Percentiles rank a stretch among this genome's conserved stretches.
phyloP scores from a whole-genome alignment of 441 rosid species.

The Bocquillonia castaneifolia region DNA sequence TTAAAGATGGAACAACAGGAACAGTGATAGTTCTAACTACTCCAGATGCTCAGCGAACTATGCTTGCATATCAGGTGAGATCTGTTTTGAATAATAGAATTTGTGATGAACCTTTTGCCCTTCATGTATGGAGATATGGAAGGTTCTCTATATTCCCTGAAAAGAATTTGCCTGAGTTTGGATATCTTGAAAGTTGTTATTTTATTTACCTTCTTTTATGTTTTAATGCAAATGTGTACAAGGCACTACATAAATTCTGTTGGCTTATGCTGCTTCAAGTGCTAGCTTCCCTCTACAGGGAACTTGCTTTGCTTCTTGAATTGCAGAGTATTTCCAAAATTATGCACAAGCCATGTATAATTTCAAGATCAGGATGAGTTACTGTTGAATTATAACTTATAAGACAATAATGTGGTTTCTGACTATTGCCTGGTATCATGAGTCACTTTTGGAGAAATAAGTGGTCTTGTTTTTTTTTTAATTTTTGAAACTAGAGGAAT shows the following conservation, averaged over 20 bases:
- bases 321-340: neutral
- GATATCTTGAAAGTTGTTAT: neutral
- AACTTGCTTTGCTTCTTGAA: neutral
- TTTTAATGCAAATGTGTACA: neutral
- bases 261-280: neutral
- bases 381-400: neutral
- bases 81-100: neutral
- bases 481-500: neutral
- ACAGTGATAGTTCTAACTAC: slow-evolving; percentile 96
- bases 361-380: neutral
- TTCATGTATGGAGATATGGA: slow-evolving; percentile 7
- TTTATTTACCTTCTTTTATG: neutral
- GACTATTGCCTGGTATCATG: neutral
- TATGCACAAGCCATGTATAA: neutral
- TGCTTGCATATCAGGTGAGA: slow-evolving; percentile 90
- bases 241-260: neutral
- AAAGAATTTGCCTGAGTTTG: neutral
- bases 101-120: neutral
- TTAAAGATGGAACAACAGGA: slow-evolving; percentile 91
- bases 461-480: neutral
- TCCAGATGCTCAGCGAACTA: slow-evolving; percentile 91
- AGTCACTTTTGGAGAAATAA: neutral
- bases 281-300: neutral
- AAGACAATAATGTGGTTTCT: neutral
- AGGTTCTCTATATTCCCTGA: neutral